phyloP scores from a whole-genome alignment of 768 basidiomycete species.

The Agaricus blazei region DNA sequence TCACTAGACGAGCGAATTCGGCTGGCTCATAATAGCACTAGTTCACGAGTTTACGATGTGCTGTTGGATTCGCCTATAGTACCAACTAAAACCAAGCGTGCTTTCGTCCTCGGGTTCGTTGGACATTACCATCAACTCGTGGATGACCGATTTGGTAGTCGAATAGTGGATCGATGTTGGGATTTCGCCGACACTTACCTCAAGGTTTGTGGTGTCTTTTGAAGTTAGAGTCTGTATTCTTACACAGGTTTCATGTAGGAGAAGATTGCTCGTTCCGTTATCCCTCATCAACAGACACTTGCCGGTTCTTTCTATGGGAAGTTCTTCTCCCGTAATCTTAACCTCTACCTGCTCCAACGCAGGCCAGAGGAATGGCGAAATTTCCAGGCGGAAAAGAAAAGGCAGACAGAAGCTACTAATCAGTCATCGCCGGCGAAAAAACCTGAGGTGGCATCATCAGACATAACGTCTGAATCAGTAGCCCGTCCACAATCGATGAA shows the following conservation, averaged over 20 bases:
- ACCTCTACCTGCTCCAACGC: slow-evolving; percentile 72
- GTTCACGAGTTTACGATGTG: slow-evolving; percentile 78
- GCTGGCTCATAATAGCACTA: slow-evolving; percentile 48
- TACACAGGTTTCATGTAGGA: slow-evolving; percentile 45
- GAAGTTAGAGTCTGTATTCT: slow-evolving; percentile 1
- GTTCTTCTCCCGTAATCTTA: slow-evolving; percentile 77
- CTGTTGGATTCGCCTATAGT: slow-evolving; percentile 68
- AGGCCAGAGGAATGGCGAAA: slow-evolving; percentile 83
- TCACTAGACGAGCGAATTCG: slow-evolving; percentile 52
- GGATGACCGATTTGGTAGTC: slow-evolving; percentile 86
- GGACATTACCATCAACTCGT: slow-evolving; percentile 77
- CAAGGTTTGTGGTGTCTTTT: slow-evolving; percentile 48
- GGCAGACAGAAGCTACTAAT: slow-evolving; percentile 9
- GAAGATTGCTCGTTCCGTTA: slow-evolving; percentile 82
- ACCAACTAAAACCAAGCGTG: slow-evolving; percentile 57
- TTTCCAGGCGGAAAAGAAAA: slow-evolving; percentile 49
- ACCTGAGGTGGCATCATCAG: slow-evolving; percentile 9
- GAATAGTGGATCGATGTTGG: slow-evolving; percentile 91
- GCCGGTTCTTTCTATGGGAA: slow-evolving; percentile 81
- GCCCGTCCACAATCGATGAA: slow-evolving; percentile 22
- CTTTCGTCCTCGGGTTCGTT: slow-evolving; percentile 69
- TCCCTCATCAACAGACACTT: slow-evolving; percentile 66
- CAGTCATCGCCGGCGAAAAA: not conserved
- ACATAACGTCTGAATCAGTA: not conserved
- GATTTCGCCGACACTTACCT: slow-evolving; percentile 87